These are phyloP conservation scores for Tilletia walkeri DNA, from an alignment of 1,284 basidiomycete species.

Conservation along the genomic window DNA sequence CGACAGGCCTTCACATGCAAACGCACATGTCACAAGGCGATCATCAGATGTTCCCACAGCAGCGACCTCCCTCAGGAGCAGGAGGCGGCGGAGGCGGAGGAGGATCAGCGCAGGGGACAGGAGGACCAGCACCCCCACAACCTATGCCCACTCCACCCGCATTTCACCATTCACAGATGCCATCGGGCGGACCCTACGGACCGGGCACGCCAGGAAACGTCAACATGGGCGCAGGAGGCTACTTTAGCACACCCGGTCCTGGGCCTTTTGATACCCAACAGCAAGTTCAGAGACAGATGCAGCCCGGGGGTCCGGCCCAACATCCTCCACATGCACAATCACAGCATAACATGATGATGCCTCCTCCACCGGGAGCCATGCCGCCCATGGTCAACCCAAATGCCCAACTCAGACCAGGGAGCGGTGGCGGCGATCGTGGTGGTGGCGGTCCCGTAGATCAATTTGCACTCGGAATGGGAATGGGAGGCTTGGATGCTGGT, in stretches of 20 bases:
- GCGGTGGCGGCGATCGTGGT: too few relatives aligned
- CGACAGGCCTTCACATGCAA: too few relatives aligned
- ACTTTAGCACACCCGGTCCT: neutral
- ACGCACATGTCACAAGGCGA: too few relatives aligned
- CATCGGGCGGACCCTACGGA: neutral
- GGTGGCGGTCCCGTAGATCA: too few relatives aligned
- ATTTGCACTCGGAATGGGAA: too few relatives aligned
- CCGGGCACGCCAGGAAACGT: neutral
- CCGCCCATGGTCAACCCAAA: too few relatives aligned
- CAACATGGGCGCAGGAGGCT: conserved; percentile 4
- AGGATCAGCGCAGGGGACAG: neutral
- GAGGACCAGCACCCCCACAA: neutral
- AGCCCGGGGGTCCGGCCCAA: neutral
- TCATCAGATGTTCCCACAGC: too few relatives aligned
- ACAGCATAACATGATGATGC: conserved; percentile 16
- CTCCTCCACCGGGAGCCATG: neutral
- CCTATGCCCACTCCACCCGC: neutral
- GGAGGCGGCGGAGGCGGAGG: too few relatives aligned
- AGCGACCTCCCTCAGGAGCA: too few relatives aligned
- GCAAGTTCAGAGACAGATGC: too few relatives aligned
- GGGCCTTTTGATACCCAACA: neutral
- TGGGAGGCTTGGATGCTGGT: too few relatives aligned
- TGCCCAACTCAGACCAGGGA: too few relatives aligned
- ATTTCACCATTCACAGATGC: neutral
- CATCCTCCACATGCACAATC: neutral